Base-by-base conservation (phyloP, 1,284 basidiomycete genomes). In the Ustilago xerochloae region DNA sequence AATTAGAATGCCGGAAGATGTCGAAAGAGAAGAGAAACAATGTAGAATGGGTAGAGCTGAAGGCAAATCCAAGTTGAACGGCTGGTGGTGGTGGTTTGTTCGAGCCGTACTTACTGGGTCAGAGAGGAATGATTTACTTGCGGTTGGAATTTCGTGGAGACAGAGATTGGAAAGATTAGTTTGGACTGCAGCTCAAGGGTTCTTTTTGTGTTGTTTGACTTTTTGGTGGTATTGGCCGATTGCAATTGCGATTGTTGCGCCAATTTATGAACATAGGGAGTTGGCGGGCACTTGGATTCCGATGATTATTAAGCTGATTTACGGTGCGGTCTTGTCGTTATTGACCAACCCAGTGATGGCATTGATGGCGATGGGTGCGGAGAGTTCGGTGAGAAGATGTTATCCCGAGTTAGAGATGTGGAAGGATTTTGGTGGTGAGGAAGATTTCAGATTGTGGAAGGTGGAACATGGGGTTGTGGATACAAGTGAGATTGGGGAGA, bases 161-260 rank as follows among this genome's bases (percentile, higher is more conserved):
- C 75, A 79, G 35, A 66, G 80, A 9, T 18, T 80, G 13, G 74
- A 81, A 47, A 60, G 81, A 5, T 47, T 83, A 4, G 26, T 80
- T 6, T 81, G 79, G 78, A 81, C 80, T 0, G 79, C 78, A 0
- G 66, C 64, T 13, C 81, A 83, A 29, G 81, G 81, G 2, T 75
- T 80, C 49, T 61, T 69, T 45, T 47, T 82, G 2, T 76, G 74
- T 45, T 66, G 64, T 13, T 63, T 81, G 10, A 75, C 71, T 0
- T 81, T 82, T 43, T 79, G 75, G 80, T 81, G 79, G 80, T 83
- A 71, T 61, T 83, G 81, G 81, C 78, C 78, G 2, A 60, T 83
- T 6, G 65, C 79, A 2, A 81, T 83, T 26, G 80, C 80, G 24
- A 83, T 83, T 32, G 54, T 75, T 0, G 68, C 81, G 46, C 84